A percentile compares a stretch with the other conserved stretches of the same genome.
Evolutionary conservation across 805 yeast species (phyloP).

Genomic region (Hyphopichia homilentoma): DNA sequence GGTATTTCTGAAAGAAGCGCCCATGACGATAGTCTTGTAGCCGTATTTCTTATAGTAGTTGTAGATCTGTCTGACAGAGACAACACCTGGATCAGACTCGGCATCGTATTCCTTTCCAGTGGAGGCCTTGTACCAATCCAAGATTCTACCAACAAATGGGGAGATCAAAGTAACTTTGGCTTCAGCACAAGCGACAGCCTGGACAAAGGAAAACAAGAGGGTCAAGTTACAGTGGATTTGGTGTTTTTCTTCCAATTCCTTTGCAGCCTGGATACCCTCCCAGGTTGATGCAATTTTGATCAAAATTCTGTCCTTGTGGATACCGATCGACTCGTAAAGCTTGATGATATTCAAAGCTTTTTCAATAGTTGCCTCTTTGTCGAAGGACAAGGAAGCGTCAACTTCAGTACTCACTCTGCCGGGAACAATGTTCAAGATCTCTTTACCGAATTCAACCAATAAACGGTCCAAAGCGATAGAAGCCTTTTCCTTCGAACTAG

Average conservation of each 20-base stretch:
- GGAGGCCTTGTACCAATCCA: slow-evolving; percentile 95
- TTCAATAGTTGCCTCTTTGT: slow-evolving; percentile 88
- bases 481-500: slow-evolving; percentile 64
- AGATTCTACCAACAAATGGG: slow-evolving; percentile 98
- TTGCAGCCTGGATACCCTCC: slow-evolving; percentile 99
- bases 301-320: slow-evolving; percentile 82
- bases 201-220: slow-evolving; percentile 87
- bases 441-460: slow-evolving; percentile 93
- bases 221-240: slow-evolving; percentile 95
- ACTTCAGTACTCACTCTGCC: slow-evolving; percentile 99
- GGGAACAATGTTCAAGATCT: slow-evolving; percentile 91
- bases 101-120: slow-evolving; percentile 84
- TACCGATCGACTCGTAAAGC: slow-evolving; percentile 81
- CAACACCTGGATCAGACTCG: slow-evolving; percentile 93
- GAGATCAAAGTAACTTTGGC: slow-evolving; percentile 94
- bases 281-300: slow-evolving; percentile 97
- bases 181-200: slow-evolving; percentile 99
- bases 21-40: slow-evolving; percentile 98
- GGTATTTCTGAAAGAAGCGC: slow-evolving; percentile 97
- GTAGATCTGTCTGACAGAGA: slow-evolving; percentile 82
- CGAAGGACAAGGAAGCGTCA: slow-evolving; percentile 96
- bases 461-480: slow-evolving; percentile 83
- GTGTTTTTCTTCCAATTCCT: slow-evolving; percentile 86
- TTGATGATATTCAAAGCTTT: slow-evolving; percentile 91
- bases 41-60: slow-evolving; percentile 97